These are phyloP conservation scores for Boletus vinaceobasis DNA, from an alignment of 768 basidiomycete genomes.

Conservation along the genomic window DNA sequence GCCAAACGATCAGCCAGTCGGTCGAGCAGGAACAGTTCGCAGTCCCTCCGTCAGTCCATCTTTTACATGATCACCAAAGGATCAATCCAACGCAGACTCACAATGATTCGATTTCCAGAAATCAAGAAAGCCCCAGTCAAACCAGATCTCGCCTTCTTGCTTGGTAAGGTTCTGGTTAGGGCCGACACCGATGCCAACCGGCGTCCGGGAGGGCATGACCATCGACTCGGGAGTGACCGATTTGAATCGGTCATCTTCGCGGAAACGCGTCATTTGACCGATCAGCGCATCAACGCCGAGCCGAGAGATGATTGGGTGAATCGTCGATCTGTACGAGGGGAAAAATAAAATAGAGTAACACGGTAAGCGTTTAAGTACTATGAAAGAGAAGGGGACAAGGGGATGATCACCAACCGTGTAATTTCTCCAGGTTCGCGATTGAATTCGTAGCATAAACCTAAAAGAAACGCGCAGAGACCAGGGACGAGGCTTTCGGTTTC, in stretches of 20 bases:
- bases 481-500: conserved; percentile 86
- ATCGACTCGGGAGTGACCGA: conserved; percentile 81
- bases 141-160: conserved; percentile 88
- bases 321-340: conserved; percentile 56
- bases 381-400: neutral
- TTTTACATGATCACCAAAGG: neutral
- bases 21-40: neutral
- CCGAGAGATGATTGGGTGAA: conserved; percentile 85
- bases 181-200: neutral
- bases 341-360: neutral
- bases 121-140: conserved; percentile 97
- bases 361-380: neutral
- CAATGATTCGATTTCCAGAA: conserved; percentile 99
- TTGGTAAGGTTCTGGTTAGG: conserved; percentile 23
- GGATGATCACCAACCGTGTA: conserved; percentile 60
- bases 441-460: conserved; percentile 95
- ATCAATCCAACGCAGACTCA: conserved; percentile 37
- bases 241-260: conserved; percentile 93
- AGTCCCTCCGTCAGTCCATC: neutral
- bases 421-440: conserved; percentile 94
- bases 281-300: conserved; percentile 88
- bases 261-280: conserved; percentile 78
- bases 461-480: conserved; percentile 84
- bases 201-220: conserved; percentile 54
- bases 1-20: neutral